Evolutionary conservation across 2,329 filamentous ascomycete genomes (phyloP), one percentile per base, ranked within the genome.

Genomic region (Xylaria sp.): DNA sequence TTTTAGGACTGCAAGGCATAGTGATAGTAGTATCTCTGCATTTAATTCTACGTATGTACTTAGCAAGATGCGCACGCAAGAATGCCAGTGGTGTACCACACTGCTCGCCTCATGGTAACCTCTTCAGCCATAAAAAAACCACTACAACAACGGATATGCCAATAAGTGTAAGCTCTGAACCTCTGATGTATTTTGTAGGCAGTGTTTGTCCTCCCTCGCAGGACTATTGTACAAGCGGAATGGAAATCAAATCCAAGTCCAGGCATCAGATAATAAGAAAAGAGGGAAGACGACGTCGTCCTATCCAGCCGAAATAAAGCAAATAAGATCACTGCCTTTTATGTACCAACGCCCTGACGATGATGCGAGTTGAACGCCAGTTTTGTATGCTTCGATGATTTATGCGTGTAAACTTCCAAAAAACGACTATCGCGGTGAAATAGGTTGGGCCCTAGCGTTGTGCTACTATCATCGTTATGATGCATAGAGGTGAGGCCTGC

Each of bases 341-440:
- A 58, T 52, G 52, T 63, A 15, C 58, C 52, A 34, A 60, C 54
- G 55, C 66, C 54, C 32, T 12, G 23, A 61, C 23, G 25, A 60
- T 57, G 44, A 63, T 50, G 32, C 51, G 39, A 69, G 51, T 32
- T 44, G 37, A 63, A 69, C 55, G 66, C 69, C 66, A 18, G 50
- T 62, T 64, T 2, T 61, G 25, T 58, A 71, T 69, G 60, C 59
- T 60, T 63, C 34, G 18, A 59, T 65, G 37, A 44, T 62, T 15
- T 23, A 65, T 65, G 41, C 58, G 46, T 39, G 56, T 54, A 63
- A 61, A 51, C 28, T 25, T 41, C 34, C 18, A 6, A 25, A 20
- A 20, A 58, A 52, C 20, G 12, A 51, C n/a, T 2, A 52, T 52
- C 9, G 37, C 60, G 39, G 25, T 46, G 39, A 44, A 20, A 61